These are phyloP conservation scores for Cytospora leucostoma DNA, from an alignment of 2,329 filamentous ascomycete species.

Conservation along the genomic window DNA sequence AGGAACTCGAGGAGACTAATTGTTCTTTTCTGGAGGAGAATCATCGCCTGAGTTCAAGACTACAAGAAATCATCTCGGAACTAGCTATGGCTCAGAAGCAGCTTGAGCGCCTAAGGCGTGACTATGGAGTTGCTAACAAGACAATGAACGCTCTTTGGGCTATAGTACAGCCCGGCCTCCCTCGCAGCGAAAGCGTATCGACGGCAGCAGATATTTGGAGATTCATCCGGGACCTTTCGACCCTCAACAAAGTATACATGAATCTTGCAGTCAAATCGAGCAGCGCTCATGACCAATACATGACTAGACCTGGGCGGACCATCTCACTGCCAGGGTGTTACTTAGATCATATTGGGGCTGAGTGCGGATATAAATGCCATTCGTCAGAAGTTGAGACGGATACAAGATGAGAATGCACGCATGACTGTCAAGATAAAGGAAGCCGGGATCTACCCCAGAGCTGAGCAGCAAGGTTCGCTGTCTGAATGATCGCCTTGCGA, in stretches of 20 bases:
- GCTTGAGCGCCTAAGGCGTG: conserved; percentile 3
- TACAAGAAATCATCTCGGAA: conserved; percentile 11
- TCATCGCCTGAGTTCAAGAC: neutral
- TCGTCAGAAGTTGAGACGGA: neutral
- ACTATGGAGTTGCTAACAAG: neutral
- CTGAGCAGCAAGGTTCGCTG: too few relatives aligned
- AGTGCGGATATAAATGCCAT: neutral
- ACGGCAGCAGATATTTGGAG: neutral
- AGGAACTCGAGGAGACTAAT: neutral
- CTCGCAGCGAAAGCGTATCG: neutral
- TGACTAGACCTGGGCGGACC: neutral
- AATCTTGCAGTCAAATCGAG: neutral
- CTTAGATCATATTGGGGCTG: neutral
- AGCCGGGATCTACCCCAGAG: too few relatives aligned
- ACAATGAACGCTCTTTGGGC: conserved; percentile 12
- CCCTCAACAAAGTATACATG: neutral
- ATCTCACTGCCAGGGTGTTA: neutral
- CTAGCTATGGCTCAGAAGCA: conserved; percentile 1
- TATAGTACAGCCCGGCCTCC: neutral
- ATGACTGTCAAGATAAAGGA: neutral
- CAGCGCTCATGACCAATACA: neutral
- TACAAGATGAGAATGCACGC: neutral
- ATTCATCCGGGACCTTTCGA: neutral
- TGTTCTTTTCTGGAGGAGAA: neutral
- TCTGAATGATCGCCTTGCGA: too few relatives aligned